A percentile compares a stretch with the other conserved stretches of the same genome.
Conservation (phyloP, 305 asterid genomes). For the Fraxinus greggii region DNA sequence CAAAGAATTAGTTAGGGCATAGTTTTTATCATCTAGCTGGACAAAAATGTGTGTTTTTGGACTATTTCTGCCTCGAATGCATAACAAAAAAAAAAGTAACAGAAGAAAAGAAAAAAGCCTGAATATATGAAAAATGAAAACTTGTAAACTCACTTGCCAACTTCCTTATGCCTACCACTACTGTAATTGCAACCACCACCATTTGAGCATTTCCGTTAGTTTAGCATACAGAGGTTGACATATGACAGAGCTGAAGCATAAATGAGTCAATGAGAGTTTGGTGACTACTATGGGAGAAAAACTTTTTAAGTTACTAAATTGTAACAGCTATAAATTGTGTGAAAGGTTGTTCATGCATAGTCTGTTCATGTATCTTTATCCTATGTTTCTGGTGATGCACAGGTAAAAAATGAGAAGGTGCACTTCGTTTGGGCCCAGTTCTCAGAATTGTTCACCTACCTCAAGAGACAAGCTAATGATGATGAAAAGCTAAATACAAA, state of each 20-base stretch:
- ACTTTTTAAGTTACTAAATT: not conserved
- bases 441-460: conserved; percentile 61
- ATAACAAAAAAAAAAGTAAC: not conserved
- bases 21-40: not conserved
- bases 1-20: not conserved
- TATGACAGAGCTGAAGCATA: not conserved
- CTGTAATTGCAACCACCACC: not conserved
- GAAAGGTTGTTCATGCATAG: not conserved
- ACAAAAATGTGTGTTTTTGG: not conserved
- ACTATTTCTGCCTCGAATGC: not conserved
- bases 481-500: conserved; percentile 51
- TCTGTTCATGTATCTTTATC: not conserved
- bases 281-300: not conserved
- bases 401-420: conserved; percentile 71
- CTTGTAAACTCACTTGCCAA: not conserved
- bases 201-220: not conserved
- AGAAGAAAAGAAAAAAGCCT: not conserved
- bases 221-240: not conserved
- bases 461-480: conserved; percentile 69
- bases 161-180: not conserved
- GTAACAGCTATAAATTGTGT: not conserved
- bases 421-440: conserved; percentile 88
- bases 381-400: conserved; percentile 19
- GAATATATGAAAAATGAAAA: not conserved
- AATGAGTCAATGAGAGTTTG: not conserved